A percentile compares a stretch with the other conserved stretches of the same genome.
Conservation (phyloP, 2,329 filamentous ascomycete species). For the Parascedosporium putredinis region DNA sequence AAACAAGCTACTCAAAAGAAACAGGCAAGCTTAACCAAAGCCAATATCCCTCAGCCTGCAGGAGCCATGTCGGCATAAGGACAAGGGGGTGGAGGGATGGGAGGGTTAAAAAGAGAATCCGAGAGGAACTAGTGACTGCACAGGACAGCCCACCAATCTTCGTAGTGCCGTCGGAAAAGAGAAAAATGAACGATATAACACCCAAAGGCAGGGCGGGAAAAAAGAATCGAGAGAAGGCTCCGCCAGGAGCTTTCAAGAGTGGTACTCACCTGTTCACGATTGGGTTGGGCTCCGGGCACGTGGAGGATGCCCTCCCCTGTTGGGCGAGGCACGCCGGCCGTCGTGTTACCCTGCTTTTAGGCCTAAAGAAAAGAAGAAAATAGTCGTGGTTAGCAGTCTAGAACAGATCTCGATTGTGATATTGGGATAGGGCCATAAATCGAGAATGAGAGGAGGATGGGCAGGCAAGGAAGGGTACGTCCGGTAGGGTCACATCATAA, state of each 20-base stretch:
- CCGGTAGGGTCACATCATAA: background rate
- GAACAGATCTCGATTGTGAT: background rate
- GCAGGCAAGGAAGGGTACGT: too few species aligned
- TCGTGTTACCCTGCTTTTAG: conserved; percentile 61
- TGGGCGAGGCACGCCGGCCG: conserved; percentile 56
- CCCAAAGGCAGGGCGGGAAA: too few species aligned
- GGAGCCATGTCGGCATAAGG: background rate
- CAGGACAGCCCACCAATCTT: too few species aligned
- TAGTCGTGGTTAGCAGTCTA: conserved; percentile 15
- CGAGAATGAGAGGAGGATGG: background rate
- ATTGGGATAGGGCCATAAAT: background rate
- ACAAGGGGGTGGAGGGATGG: background rate
- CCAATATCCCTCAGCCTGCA: background rate
- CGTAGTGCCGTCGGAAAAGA: too few species aligned
- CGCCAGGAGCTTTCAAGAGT: background rate
- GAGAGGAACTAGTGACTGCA: too few species aligned
- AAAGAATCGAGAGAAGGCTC: background rate
- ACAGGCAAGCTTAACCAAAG: background rate
- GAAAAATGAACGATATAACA: too few species aligned
- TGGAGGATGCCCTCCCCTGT: conserved; percentile 40
- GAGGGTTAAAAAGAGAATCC: background rate
- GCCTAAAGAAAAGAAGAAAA: conserved; percentile 36
- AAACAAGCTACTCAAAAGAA: background rate
- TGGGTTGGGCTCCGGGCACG: conserved; percentile 3
- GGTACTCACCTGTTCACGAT: conserved; percentile 41